Conservation (phyloP, 306 rosid species). For the Lathyrus sativus region DNA sequence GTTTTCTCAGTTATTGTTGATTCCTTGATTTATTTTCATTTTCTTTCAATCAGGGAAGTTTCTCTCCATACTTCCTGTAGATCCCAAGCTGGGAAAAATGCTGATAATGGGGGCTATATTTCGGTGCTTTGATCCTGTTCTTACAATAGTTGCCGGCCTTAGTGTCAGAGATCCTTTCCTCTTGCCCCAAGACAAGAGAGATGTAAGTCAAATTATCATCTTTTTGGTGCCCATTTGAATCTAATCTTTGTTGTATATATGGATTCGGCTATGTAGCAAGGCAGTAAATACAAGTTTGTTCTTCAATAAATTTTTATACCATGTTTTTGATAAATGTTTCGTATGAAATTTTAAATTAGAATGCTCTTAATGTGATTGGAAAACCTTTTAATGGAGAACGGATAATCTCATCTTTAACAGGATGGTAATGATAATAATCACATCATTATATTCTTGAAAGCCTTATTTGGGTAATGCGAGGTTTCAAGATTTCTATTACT, state of each 20-base stretch:
- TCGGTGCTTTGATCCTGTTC: constrained; percentile 98
- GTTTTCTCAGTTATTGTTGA: constrained; percentile 26
- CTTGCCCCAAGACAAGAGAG: constrained; percentile 95
- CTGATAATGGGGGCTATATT: constrained; percentile 91
- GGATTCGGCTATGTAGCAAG: constrained; percentile 33
- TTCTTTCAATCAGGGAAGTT: constrained; percentile 64
- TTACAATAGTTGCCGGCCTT: constrained; percentile 86
- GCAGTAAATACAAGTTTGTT: constrained; percentile 11
- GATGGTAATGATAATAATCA: constrained; percentile 13
- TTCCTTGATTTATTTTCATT: constrained; percentile 31
- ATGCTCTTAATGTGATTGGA: constrained; percentile 26
- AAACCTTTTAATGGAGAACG: background rate
- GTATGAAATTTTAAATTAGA: constrained; percentile 18
- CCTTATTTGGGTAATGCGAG: constrained; percentile 11
- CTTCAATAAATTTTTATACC: constrained; percentile 7
- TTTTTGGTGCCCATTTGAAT: constrained; percentile 33
- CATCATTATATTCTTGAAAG: constrained; percentile 16
- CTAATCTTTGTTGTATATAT: constrained; percentile 9
- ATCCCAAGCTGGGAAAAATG: constrained; percentile 98
- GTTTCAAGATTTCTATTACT: constrained; percentile 12
- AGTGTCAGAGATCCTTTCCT: constrained; percentile 98
- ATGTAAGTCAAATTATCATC: constrained; percentile 59
- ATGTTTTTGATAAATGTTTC: constrained; percentile 13
- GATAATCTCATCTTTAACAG: constrained; percentile 22
- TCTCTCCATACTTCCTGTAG: constrained; percentile 93